Base-by-base conservation (phyloP, 169 alveolate species). In the Plasmodium blacklocki region DNA sequence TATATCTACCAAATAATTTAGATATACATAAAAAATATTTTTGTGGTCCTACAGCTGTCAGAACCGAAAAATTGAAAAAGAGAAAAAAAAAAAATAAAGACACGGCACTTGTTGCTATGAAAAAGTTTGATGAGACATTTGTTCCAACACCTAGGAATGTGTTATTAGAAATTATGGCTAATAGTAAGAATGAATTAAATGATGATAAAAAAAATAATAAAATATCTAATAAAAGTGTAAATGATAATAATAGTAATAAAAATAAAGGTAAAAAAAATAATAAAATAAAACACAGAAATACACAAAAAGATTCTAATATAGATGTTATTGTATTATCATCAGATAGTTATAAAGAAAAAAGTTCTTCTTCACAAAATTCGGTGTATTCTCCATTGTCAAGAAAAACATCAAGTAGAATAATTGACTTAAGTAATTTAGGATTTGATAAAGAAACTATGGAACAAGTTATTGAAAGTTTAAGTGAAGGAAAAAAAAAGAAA, bases 21-120 rank as follows among this genome's bases (percentile, higher is more conserved):
- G 54, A 58, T 18, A 29, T 93, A 49, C 98, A 97, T 80, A 97
- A 94, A 63, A 93, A 88, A 64, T 96, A 97, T 72, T 95, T 95
- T 90, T 97, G 98, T 74, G 98, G 98, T 0, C 98, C 98, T 3
- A 94, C 87, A 26, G 97, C 98, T 6, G 93, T 85, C 62, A 92
- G 97, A 54, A 97, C 98, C 2, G 98, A 93, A 62, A 96, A 96
- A 89, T 97, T 95, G 88, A 88, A 94, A 67, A 89, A 95, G 85
- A 94, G 96, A 66, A 95, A 93, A 73, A 94, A 95, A 47, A 95
- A 87, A 72, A 67, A 87, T 52, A 92, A 52, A 67, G 93, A 62
- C 21, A 64, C 92, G 2, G 93, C 76, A 45, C 89, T 74, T 11
- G 93, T 86, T 59, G 75, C 88, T 49, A 76, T 54, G 80, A 49